A percentile compares a stretch with the other conserved stretches of the same genome.
phyloP scores from a whole-genome alignment of 2,329 filamentous ascomycete species.

The Alternaria burnsii region DNA sequence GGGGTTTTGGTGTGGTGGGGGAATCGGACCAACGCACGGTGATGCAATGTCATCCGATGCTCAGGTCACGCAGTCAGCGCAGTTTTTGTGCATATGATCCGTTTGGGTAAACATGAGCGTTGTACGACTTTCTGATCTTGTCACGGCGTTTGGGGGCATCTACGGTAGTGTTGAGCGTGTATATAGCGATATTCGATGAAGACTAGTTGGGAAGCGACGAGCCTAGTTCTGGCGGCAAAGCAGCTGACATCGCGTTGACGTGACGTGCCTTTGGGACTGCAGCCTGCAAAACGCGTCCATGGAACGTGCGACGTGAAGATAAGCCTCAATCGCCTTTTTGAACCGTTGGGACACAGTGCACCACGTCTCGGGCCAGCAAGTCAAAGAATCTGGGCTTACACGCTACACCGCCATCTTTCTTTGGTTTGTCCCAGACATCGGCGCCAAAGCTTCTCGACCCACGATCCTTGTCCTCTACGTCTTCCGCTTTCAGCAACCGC shows the following conservation, averaged over 20 bases:
- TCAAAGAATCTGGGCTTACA: constrained; percentile 12
- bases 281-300: constrained; percentile 26
- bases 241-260: constrained; percentile 39
- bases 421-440: constrained; percentile 21
- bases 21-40: constrained; percentile 19
- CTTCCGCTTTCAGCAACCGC: constrained; percentile 21
- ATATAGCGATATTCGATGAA: not conserved
- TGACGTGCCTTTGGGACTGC: constrained; percentile 16
- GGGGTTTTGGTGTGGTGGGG: constrained; percentile 21
- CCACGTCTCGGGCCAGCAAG: constrained; percentile 2
- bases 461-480: constrained; percentile 18
- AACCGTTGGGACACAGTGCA: constrained; percentile 1
- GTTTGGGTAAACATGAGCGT: constrained; percentile 1
- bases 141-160: not conserved
- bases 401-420: constrained; percentile 29
- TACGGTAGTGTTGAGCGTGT: not conserved
- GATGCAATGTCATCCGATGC: constrained; percentile 40
- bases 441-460: constrained; percentile 26
- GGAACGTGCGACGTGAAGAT: constrained; percentile 13
- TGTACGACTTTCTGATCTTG: not conserved
- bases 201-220: constrained; percentile 2
- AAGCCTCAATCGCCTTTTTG: not conserved
- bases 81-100: constrained; percentile 18
- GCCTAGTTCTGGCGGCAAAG: constrained; percentile 11
- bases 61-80: constrained; percentile 44